Base-by-base conservation (phyloP, 2,329 filamentous ascomycete species). In the Rhynchosporium secalis region DNA sequence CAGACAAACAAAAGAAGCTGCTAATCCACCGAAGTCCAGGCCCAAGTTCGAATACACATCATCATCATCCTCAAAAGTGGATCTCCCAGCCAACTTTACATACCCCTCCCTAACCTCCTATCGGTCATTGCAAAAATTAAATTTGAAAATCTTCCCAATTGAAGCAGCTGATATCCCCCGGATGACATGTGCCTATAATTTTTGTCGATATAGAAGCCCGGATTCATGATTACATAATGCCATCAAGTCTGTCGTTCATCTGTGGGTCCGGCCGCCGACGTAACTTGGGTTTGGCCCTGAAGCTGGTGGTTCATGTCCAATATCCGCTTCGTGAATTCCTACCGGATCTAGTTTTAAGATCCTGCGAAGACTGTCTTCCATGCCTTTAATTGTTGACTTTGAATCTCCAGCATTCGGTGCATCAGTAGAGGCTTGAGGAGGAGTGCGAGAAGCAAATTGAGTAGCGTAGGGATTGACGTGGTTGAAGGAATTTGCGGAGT, bases 361-460 rank as follows among this genome's bases (percentile, higher is more conserved):
- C 46, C 66, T 72, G 31, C 73, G 70, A 43, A 75, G 70, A 63
- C 65, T 71, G n/a, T 74, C 69, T 60, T 74, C 72, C 69, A 74
- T 74, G 15, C 68, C 71, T 55, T 68, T 64, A 65, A 64, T 74
- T 68, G 41, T 46, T 40, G 66, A 59, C 47, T 58, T 61, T 48
- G 63, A 65, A 60, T 62, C 64, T 56, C 60, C 63, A 61, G 58
- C 51, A 38, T 64, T 63, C 61, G 60, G 60, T 38, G 68, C 56
- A 46, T 56, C 66, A 43, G 52, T 26, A 61, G 66, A 56, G 48
- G 47, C 9, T 28, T 66, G 63, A 56, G 66, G 64, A 66, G 65
- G 46, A 47, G 59, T 49, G 56, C 66, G 60, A 59, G 65, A 60
- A 55, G 56, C 64, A 29, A 59, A 60, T 45, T 58, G 61, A 12